Evolutionary conservation across 208 protist genomes (phyloP), one percentile per base, ranked within the genome.

Genomic region (Kentomonas sorsogonicus): DNA sequence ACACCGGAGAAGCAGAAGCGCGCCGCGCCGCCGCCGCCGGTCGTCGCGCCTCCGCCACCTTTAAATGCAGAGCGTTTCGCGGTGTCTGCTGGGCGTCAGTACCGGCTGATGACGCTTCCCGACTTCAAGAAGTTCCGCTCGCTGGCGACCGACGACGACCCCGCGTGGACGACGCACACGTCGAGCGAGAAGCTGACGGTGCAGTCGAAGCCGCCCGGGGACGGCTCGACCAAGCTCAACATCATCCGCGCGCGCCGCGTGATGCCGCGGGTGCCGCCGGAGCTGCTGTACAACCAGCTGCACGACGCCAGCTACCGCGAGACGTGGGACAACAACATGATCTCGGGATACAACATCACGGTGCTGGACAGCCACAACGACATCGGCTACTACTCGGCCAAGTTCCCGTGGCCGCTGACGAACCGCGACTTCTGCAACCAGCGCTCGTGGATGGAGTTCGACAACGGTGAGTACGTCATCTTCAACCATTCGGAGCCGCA

Each of bases 391-490:
- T 96, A 96, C 63, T 47, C 85, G 0, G 82, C 69, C 15, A 93
- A 89, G 67, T 88, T 95, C 53, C 89, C 89, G 3, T 89, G 80
- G 79, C 83, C 81, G 15, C 66, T 95, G 33, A 75, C 77, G 20
- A 93, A 95, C 52, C 82, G 89, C 13, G 89, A 95, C 61, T 95
- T 96, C 53, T 91, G 85, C 74, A 96, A 96, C 56, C 67, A 82
- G 74, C 81, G 90, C 10, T 91, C 87, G n/a, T 96, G 90, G 87
- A 92, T 90, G 83, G 85, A 94, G 66, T 91, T 93, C 58, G 77
- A 69, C 11, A 89, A 93, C 55, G 84, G 83, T 6, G 86, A 96
- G 56, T 96, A 80, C 59, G 72, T 96, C 51, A 96, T 96, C 39
- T 93, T 96, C 60, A 96, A 96, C 66, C 87, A 94, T 72, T 94